A percentile compares a stretch with the other conserved stretches of the same genome.
Conservation (phyloP, 208 protist species). For the Leishmania arabica region DNA sequence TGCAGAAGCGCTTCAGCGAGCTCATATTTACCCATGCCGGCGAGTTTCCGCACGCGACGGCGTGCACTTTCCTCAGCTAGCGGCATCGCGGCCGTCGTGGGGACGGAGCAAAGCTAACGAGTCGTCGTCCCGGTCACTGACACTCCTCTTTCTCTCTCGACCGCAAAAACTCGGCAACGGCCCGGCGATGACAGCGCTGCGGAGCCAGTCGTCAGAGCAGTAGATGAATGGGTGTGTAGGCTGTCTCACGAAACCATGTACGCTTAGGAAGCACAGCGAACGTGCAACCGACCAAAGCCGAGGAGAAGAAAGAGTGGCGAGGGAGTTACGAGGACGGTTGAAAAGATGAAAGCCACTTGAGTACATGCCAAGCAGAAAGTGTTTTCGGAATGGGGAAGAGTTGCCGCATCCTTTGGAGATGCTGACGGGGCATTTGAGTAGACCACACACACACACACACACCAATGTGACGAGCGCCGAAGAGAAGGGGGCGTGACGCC, state of each 20-base stretch:
- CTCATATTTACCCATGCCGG: slow-evolving; percentile 34
- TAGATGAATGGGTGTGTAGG: not conserved
- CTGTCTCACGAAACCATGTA: not conserved
- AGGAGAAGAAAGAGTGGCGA: not conserved
- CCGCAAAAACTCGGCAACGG: not conserved
- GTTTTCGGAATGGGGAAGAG: not conserved
- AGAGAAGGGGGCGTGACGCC: not conserved
- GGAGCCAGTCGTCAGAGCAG: not conserved
- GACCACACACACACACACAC: not conserved
- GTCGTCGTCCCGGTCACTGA: not conserved
- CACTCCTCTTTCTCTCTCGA: not conserved
- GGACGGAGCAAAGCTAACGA: not conserved
- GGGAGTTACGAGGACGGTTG: not conserved
- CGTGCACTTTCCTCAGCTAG: not conserved
- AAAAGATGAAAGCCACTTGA: not conserved
- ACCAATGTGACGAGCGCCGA: not conserved
- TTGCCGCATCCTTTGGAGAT: not conserved
- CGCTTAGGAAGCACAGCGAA: not conserved
- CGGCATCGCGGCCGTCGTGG: slow-evolving; percentile 5
- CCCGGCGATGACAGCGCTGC: not conserved
- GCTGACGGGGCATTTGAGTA: not conserved
- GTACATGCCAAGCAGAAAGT: slow-evolving; percentile 1
- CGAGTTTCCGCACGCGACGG: slow-evolving; percentile 30
- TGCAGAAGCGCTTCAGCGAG: slow-evolving; percentile 29
- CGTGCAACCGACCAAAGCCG: not conserved